Evolutionary conservation across 2,329 filamentous ascomycete species (phyloP).

Genomic region (Pestalotiopsis sp.): DNA sequence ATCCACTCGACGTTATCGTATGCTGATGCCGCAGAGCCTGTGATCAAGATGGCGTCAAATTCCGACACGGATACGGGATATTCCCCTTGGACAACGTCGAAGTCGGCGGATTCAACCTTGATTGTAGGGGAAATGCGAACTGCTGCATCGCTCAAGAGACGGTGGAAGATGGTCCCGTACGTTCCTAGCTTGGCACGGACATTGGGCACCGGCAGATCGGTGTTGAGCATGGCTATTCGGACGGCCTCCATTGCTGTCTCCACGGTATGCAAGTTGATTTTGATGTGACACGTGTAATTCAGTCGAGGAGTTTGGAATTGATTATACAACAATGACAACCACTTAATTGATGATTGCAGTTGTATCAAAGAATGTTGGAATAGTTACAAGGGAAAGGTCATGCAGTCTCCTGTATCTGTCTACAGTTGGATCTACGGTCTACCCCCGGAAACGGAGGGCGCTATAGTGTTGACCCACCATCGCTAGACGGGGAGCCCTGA

Average conservation of each 20-base stretch:
- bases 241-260: constrained; percentile 19
- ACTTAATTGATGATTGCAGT: neutral
- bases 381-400: neutral
- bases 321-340: neutral
- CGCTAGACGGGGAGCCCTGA: neutral
- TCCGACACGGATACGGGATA: constrained; percentile 28
- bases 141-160: neutral
- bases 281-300: neutral
- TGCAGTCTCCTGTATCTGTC: neutral
- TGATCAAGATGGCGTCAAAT: constrained; percentile 36
- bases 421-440: neutral
- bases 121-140: neutral
- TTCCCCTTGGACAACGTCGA: constrained; percentile 34
- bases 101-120: constrained; percentile 30
- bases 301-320: neutral
- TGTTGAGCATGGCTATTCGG: constrained; percentile 3
- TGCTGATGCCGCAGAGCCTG: constrained; percentile 30
- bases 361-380: neutral
- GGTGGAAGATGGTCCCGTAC: constrained; percentile 4
- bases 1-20: constrained; percentile 15
- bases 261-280: neutral
- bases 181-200: neutral
- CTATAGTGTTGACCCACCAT: neutral
- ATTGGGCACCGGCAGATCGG: constrained; percentile 5
- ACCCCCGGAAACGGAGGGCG: neutral